Evolutionary conservation across 768 basidiomycete genomes (phyloP).

Genomic region (Hypholoma fasciculare): DNA sequence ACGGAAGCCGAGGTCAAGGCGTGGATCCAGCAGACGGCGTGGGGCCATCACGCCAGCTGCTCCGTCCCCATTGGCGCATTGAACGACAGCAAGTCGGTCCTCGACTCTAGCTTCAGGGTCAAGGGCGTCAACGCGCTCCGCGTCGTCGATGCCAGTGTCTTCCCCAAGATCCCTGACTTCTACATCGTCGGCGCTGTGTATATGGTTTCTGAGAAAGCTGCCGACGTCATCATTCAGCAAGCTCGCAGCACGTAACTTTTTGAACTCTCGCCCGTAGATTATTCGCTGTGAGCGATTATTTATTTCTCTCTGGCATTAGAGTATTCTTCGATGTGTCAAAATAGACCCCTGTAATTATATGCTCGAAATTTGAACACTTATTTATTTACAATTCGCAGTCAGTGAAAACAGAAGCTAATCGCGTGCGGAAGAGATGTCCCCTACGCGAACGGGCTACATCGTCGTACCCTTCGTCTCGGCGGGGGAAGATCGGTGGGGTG

Average conservation of each 20-base stretch:
- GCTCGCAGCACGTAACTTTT: background rate
- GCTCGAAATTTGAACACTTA: no score
- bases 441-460: no score
- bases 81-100: background rate
- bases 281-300: no score
- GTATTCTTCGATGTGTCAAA: no score
- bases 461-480: no score
- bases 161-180: conserved; percentile 10
- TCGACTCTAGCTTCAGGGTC: conserved; percentile 6
- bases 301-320: no score
- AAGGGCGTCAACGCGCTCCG: conserved; percentile 8
- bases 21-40: conserved; percentile 10
- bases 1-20: conserved; percentile 7
- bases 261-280: no score
- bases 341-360: no score
- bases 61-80: conserved; percentile 4
- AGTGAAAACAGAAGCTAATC: no score
- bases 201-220: conserved; percentile 11
- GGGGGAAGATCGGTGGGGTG: no score
- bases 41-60: conserved; percentile 11
- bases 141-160: conserved; percentile 10
- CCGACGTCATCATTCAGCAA: conserved; percentile 5
- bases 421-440: no score
- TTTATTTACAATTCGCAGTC: no score
- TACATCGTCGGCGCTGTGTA: conserved; percentile 11